Evolutionary conservation across 495 filamentous ascomycete genomes (phyloP), one percentile per base, ranked within the genome.

Genomic region (Neurospora sp.): DNA sequence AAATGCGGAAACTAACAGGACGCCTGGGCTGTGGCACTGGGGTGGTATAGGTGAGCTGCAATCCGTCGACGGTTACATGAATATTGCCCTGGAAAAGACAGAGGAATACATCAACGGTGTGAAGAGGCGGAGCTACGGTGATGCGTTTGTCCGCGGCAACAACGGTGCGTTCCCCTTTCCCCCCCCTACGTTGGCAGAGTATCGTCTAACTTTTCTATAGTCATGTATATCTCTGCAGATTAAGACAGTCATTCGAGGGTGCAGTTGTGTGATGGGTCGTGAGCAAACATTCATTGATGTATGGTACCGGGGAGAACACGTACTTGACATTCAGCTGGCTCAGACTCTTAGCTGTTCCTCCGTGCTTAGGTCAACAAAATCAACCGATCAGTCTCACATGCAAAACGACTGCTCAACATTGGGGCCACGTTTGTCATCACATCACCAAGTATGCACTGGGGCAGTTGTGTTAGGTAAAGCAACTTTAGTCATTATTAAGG

Each of bases 11-110:
- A 39, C 69, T 76, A 22, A 76, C 53, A 35, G 53, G 12, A 35
- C 53, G 27, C 53, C 53, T 35, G 53, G 31, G 53, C 12, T 65
- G 53, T 3, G 53, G 53, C 35, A 40, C 42, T 71, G 61, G 16
- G 16, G 6, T 0, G 8, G 10, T 68, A 10, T 69, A 97, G 94
- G 94, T 44, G 92, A 96, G 77, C 86, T 97, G n/a, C 93, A 97
- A 77, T 97, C 94, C 0, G 94, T 98, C n/a, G 96, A 99, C 80
- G 96, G 96, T 46, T 99, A 98, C 80, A 98, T 99, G 96, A 98
- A 99, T 81, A 96, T 99, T 75, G 94, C 96, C 22, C 87, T 99
- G 4, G 96, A 98, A 79, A 94, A 97, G 81, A 95, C 94, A 0
- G 91, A 94, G 74, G 96, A 99, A 83, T 94, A 89, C 77, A 91